Evolutionary conservation across 2,329 filamentous ascomycete species (phyloP).

Genomic region (Hymenoscyphus linearis): DNA sequence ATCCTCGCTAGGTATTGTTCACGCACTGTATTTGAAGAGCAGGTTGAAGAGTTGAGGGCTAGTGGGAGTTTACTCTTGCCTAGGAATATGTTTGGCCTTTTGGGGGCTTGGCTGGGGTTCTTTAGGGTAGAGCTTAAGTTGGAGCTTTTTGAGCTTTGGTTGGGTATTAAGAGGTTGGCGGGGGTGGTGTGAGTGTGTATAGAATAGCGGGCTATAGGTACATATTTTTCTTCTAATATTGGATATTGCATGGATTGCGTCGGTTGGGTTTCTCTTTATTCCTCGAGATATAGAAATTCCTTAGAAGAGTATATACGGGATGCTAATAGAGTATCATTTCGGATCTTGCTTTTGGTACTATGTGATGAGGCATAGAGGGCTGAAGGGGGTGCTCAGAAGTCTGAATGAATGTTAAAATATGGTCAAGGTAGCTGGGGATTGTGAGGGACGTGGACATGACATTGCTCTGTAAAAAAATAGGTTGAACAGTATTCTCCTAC

Average conservation of each 20-base stretch:
- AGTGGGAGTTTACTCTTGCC: constrained; percentile 55
- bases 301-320: not conserved
- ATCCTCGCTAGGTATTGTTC: constrained; percentile 66
- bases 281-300: not conserved
- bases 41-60: constrained; percentile 50
- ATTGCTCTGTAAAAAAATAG: too few species aligned
- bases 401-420: too few species aligned
- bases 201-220: not conserved
- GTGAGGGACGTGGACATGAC: too few species aligned
- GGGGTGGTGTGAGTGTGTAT: constrained; percentile 18
- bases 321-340: not conserved
- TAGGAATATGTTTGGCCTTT: constrained; percentile 46
- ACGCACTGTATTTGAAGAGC: constrained; percentile 60
- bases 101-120: constrained; percentile 54
- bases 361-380: too few species aligned
- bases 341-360: not conserved
- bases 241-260: not conserved
- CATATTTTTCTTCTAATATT: not conserved
- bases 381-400: too few species aligned
- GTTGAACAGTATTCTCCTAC: too few species aligned
- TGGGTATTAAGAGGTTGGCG: constrained; percentile 46
- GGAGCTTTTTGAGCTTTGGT: constrained; percentile 57
- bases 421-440: too few species aligned
- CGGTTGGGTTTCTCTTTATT: not conserved
- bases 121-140: constrained; percentile 58